Evolutionary conservation across 1,139 yeast genomes (phyloP), one percentile per base, ranked within the genome.

Genomic region (Scheffersomyces cryptocercus): DNA sequence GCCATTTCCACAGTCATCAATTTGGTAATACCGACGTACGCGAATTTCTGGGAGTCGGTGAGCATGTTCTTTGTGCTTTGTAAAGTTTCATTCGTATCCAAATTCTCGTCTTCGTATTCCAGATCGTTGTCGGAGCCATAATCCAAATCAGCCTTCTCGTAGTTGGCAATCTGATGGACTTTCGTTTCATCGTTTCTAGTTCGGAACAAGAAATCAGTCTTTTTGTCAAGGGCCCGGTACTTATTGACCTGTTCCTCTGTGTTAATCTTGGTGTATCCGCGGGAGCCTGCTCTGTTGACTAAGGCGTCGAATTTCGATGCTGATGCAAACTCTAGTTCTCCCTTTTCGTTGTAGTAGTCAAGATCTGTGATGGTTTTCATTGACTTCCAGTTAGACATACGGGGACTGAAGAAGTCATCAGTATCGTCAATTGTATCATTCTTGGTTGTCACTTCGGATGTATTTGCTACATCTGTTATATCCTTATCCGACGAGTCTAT

Each of bases 221-320:
- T 82, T 50, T 81, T 82, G 62, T 93, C 93, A 45, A 91, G 78
- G 45, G 78, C 82, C 15, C 82, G 74, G 50, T 87, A 88, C 51
- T 83, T 82, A 24, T 84, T 85, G 30, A 95, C 95, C 59, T 93
- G 98, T 46, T 81, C 85, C 54, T 90, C 96, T 3, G 86, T 87
- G 35, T 91, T 90, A 10, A 95, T 86, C 54, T 95, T 84, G 1
- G 99, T 93, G 59, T 95, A 93, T 0, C 96, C 97, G 12, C 67
- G 61, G 39, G 63, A 52, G 28, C 57, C 59, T 28, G 49, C 56
- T 34, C 60, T 54, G 33, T 49, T 55, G 11, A 61, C 60, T 28
- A 63, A 57, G 12, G 57, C 47, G 26, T 62, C 66, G 36, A 58
- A 55, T n/a, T 45, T 53, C 33, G 37, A 54, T 42, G 55, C 55